A percentile compares a stretch with the other conserved stretches of the same genome.
These are phyloP conservation scores for Phytopythium delawarense DNA, from an alignment of 352 stramenopile genomes.

Conservation along the genomic window DNA sequence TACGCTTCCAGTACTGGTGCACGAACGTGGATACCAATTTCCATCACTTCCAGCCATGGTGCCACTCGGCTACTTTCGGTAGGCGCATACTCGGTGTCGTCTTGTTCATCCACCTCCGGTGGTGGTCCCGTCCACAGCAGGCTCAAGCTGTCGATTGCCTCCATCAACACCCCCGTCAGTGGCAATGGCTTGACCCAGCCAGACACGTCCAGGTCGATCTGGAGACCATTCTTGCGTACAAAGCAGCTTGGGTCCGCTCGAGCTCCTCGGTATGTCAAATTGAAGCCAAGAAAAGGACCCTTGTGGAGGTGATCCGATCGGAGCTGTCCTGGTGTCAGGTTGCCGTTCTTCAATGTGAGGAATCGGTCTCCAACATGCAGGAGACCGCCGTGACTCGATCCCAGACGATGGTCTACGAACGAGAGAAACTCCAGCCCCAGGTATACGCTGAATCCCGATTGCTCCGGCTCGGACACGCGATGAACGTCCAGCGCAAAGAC, in stretches of 20 bases:
- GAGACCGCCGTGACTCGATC: constrained; percentile 58
- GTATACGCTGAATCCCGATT: constrained; percentile 59
- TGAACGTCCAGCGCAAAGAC: constrained; percentile 63
- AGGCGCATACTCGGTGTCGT: constrained; percentile 8
- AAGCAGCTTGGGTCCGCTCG: constrained; percentile 37
- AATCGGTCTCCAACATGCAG: constrained; percentile 85
- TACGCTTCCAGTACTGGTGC: constrained; percentile 83
- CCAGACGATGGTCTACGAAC: constrained; percentile 63
- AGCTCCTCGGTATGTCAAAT: constrained; percentile 61
- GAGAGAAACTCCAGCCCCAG: constrained; percentile 56
- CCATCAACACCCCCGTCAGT: constrained; percentile 65
- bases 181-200: constrained; percentile 78
- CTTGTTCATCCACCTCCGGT: constrained; percentile 2
- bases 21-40: constrained; percentile 68
- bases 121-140: constrained; percentile 52
- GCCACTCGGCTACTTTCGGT: constrained; percentile 1
- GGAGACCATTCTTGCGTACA: constrained; percentile 51
- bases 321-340: constrained; percentile 65
- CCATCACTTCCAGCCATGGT: constrained; percentile 60
- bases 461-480: constrained; percentile 53
- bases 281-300: constrained; percentile 53
- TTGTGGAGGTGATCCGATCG: constrained; percentile 54
- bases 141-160: constrained; percentile 66
- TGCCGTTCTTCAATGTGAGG: constrained; percentile 70
- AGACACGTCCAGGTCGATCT: constrained; percentile 64